phyloP scores from a whole-genome alignment of 768 basidiomycete species.

The Naganishia randhawae region DNA sequence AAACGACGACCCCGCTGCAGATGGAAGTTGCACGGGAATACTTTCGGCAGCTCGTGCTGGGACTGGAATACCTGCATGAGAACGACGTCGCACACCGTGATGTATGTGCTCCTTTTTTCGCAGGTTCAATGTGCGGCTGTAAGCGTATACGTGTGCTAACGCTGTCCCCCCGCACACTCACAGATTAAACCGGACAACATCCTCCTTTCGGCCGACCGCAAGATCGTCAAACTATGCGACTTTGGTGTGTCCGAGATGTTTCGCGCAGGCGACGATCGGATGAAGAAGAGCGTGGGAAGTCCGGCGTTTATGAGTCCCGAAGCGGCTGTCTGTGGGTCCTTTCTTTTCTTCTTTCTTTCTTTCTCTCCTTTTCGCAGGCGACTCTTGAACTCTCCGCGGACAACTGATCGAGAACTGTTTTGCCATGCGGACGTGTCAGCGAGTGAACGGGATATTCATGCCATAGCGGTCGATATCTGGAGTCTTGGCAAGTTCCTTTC shows the following conservation, averaged over 20 bases:
- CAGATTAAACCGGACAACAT: slow-evolving; percentile 52
- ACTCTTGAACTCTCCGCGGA: no score
- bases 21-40: slow-evolving; percentile 41
- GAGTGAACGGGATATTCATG: slow-evolving; percentile 40
- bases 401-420: no score
- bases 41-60: slow-evolving; percentile 48
- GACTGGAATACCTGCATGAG: slow-evolving; percentile 50
- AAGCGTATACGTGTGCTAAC: no score
- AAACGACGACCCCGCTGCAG: slow-evolving; percentile 34
- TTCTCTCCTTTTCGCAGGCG: no score
- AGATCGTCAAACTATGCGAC: slow-evolving; percentile 50
- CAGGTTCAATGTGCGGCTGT: not conserved
- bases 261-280: slow-evolving; percentile 40
- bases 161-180: not conserved
- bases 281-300: slow-evolving; percentile 49
- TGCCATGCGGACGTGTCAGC: no score
- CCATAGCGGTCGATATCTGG: slow-evolving; percentile 49
- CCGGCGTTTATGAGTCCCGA: slow-evolving; percentile 51
- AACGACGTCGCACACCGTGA: slow-evolving; percentile 51
- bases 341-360: not conserved
- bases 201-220: slow-evolving; percentile 42
- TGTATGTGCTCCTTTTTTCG: slow-evolving; percentile 27
- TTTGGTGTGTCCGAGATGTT: slow-evolving; percentile 53
- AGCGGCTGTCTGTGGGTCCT: slow-evolving; percentile 28
- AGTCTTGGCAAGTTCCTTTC: slow-evolving; percentile 38